Evolutionary conservation across 108 stramenopile species (phyloP).

Genomic region (Schizochytrium sp.): DNA sequence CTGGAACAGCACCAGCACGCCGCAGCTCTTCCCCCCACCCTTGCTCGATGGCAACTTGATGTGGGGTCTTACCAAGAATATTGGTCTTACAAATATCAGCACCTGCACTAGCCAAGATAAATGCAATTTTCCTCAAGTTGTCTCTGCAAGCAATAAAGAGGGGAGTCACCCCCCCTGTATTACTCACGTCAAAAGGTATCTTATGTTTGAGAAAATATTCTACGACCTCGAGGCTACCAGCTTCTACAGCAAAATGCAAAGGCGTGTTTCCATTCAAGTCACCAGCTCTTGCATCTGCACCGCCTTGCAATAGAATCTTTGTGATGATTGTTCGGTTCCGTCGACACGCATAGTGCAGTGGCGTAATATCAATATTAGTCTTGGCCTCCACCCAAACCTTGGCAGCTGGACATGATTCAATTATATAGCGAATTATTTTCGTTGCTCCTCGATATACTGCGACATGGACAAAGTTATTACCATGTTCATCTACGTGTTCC

Average conservation of each 20-base stretch:
- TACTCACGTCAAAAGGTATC: constrained; percentile 38
- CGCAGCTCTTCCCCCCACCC: constrained; percentile 59
- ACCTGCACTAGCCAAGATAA: constrained; percentile 3
- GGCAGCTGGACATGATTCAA: neutral
- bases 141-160: constrained; percentile 6
- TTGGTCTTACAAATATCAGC: constrained; percentile 47
- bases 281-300: neutral
- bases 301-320: neutral
- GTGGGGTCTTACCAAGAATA: neutral
- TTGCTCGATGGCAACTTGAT: neutral
- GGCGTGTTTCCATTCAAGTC: constrained; percentile 47
- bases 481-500: constrained; percentile 35
- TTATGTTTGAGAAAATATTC: constrained; percentile 10
- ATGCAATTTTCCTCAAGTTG: constrained; percentile 4
- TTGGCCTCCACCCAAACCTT: neutral
- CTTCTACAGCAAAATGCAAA: constrained; percentile 39
- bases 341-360: constrained; percentile 41
- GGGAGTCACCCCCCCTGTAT: constrained; percentile 13
- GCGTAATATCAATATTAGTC: neutral
- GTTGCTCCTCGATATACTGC: neutral
- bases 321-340: neutral
- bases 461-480: constrained; percentile 24
- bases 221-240: neutral
- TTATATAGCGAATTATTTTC: neutral
- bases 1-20: constrained; percentile 48